Evolutionary conservation across 129 eudicot species (phyloP).

Genomic region (Arctium lappa): DNA sequence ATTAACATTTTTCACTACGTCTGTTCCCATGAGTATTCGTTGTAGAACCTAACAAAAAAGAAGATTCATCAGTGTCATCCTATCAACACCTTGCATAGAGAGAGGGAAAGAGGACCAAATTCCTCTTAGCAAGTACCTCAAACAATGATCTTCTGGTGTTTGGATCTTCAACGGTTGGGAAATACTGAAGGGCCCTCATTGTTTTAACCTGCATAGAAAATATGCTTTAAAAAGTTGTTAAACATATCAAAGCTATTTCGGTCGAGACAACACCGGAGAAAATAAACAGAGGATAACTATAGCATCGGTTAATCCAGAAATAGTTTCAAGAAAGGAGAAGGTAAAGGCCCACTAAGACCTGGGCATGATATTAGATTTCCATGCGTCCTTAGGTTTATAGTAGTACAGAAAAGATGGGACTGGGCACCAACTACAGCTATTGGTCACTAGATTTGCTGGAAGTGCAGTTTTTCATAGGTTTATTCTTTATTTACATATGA

Average conservation of each 20-base stretch:
- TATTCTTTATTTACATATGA: neutral
- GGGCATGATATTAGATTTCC: neutral
- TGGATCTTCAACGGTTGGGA: slow-evolving; percentile 96
- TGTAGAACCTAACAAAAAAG: slow-evolving; percentile 61
- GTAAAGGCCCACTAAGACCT: neutral
- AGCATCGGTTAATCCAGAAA: neutral
- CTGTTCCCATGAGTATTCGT: slow-evolving; percentile 92
- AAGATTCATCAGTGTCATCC: neutral
- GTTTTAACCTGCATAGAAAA: slow-evolving; percentile 74
- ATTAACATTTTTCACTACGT: slow-evolving; percentile 95
- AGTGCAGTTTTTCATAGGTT: neutral
- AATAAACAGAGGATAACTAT: neutral
- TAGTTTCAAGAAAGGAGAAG: neutral
- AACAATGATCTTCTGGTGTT: slow-evolving; percentile 82
- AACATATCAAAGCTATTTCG: neutral
- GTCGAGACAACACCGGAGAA: neutral
- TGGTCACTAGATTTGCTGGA: neutral
- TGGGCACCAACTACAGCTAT: neutral
- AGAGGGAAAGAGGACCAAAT: neutral
- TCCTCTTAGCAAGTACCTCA: slow-evolving; percentile 46
- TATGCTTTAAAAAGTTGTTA: neutral
- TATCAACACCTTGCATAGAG: neutral
- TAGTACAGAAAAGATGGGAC: neutral
- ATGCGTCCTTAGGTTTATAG: neutral
- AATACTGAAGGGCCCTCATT: slow-evolving; percentile 98